Evolutionary conservation across 2,329 filamentous ascomycete genomes (phyloP), one percentile per base, ranked within the genome.

Genomic region (Talaromyces sp.): DNA sequence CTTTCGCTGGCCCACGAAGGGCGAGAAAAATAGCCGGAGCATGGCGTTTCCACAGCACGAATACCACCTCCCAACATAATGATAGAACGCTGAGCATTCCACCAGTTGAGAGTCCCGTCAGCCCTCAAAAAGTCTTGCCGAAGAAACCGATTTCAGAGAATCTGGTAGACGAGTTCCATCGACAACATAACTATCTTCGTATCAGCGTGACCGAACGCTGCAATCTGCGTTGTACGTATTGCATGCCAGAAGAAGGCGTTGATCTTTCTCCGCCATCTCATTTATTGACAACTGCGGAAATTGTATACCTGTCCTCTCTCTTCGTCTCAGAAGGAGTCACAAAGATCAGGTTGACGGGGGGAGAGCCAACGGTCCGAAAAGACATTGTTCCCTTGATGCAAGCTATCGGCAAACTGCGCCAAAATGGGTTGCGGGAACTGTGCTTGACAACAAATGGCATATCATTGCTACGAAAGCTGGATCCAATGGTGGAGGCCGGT

Each of bases 241-340:
- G 95, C 81, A 99, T 99, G 95, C 95, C 95, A 1, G 93, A 96
- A 79, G 91, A 97, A 79, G 95, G 95, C 22, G 89, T 99, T 5
- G 88, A 91, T n/a, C 86, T 98, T 51, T 98, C 94, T 0, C 94
- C 94, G 1, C 82, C 87, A 8, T 83, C 83, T 29, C 87, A 92
- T 67, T 86, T 97, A 56, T 86, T 99, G 70, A 98, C 95, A 1
- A 96, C 92, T 0, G 91, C 95, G 19, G 95, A 99, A 78, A 96
- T 98, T 68, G 84, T 93, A 72, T 91, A 98, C 76, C 84, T 99
- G 7, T 94, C 94, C 2, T 92, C 92, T 17, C 82, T 97, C 19
- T 99, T 99, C 77, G 94, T 99, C 63, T 91, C 90, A 0, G 92
- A 99, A 74, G 95, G 95, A 53, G 95, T 98, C 45, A 93, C 87